Evolutionary conservation across 2,329 filamentous ascomycete species (phyloP).

Genomic region (Sarocladium kiliense): DNA sequence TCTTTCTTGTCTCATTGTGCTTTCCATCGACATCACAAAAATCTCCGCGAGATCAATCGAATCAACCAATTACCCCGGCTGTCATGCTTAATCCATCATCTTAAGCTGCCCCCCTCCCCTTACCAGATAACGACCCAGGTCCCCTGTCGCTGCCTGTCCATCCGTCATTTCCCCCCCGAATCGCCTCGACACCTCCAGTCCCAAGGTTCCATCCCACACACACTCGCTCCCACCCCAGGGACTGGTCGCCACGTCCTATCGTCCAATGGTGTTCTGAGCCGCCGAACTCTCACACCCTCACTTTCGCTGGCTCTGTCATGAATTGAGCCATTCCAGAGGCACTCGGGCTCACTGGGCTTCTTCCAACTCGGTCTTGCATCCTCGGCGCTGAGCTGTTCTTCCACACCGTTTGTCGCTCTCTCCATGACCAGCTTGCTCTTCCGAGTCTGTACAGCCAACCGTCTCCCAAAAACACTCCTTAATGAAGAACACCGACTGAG

Average conservation of each 20-base stretch:
- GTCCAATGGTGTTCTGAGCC: slow-evolving; percentile 3
- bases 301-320: slow-evolving; percentile 6
- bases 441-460: slow-evolving; percentile 41
- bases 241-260: background rate
- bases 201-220: slow-evolving; percentile 5
- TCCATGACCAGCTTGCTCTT: slow-evolving; percentile 45
- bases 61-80: background rate
- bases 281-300: slow-evolving; percentile 3
- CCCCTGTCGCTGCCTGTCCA: slow-evolving; percentile 5
- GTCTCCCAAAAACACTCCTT: slow-evolving; percentile 39
- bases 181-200: slow-evolving; percentile 5
- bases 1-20: background rate
- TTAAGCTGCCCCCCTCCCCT: background rate
- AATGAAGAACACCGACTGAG: slow-evolving; percentile 38
- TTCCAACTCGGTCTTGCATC: background rate
- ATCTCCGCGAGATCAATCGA: slow-evolving; percentile 3
- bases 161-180: slow-evolving; percentile 3
- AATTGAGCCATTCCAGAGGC: background rate
- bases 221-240: background rate
- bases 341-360: slow-evolving; percentile 4
- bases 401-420: slow-evolving; percentile 16
- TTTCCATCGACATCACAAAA: slow-evolving; percentile 3
- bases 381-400: slow-evolving; percentile 10
- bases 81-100: slow-evolving; percentile 8
- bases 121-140: slow-evolving; percentile 6